Base-by-base conservation (phyloP, 2,329 filamentous ascomycete species). In the Xylariaceae sp. region DNA sequence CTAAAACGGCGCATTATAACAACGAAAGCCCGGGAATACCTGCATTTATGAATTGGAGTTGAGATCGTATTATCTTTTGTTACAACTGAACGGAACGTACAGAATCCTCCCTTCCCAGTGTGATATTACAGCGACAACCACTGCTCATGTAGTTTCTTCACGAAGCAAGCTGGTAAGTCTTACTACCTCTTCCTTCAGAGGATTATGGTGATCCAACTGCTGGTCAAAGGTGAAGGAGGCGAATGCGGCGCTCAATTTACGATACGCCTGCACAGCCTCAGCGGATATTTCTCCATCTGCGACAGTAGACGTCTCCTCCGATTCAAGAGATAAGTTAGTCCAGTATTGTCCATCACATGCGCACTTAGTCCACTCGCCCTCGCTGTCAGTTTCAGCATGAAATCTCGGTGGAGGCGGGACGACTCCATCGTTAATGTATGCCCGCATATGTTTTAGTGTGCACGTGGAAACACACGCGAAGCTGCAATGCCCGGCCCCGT, bases 401-500 rank as follows among this genome's bases (percentile, higher is more conserved):
- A 53, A 53, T 21, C 45, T 47, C 2, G 56, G 59, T 19, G 44
- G 33, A 22, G 62, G 57, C 3, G 67, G 67, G 6, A 70, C 54
- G 38, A 64, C 45, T 3, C 67, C 68, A 4, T 62, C 46, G 36
- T 64, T 50, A 7, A 71, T 39, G 43, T 70, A 71, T 16, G 61
- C 62, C 5, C 59, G 55, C 5, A 71, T 46, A 32, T 62, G 63
- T 14, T 32, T 47, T 29, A 66, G 57, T 3, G 64, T 69, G 55
- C 68, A 71, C 20, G 55, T 42, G 7, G 67, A 70, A 11, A 55
- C 40, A n/a, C 63, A 59, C 1, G 67, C 48, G 2, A 65, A 17
- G 3, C 64, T 62, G 50, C 64, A 67, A 44, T 71, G 68, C 1
- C 68, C 68, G 38, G 56, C 51, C 2, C 60, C 53, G 14, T 55